These are phyloP conservation scores for Phyllachora maydis DNA, from an alignment of 2,329 filamentous ascomycete genomes.

Conservation along the genomic window DNA sequence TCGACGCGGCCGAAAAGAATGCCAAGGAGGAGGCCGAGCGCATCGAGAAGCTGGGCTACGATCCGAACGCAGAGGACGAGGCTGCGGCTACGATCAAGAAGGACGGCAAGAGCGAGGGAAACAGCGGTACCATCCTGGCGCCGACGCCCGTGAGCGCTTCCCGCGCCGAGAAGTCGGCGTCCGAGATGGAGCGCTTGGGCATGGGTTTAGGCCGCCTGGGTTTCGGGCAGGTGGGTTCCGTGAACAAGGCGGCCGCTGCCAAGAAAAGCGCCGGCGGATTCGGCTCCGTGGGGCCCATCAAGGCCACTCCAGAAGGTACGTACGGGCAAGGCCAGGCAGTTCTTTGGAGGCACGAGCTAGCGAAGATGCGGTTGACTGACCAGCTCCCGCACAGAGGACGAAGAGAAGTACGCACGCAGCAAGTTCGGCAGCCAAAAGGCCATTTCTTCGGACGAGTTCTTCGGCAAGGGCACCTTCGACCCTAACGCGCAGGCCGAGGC, in stretches of 20 bases:
- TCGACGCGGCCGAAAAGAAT: conserved; percentile 92
- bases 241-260: conserved; percentile 30
- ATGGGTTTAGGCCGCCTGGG: conserved; percentile 75
- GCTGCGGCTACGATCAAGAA: conserved; percentile 20
- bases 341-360: too few relatives aligned
- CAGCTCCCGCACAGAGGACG: conserved; percentile 41
- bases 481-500: conserved; percentile 64
- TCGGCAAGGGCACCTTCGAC: conserved; percentile 77
- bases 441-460: conserved; percentile 97
- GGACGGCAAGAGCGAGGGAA: conserved; percentile 21
- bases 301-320: conserved; percentile 47
- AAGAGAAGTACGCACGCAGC: conserved; percentile 61
- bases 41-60: conserved; percentile 87
- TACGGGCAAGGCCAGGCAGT: too few relatives aligned
- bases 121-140: conserved; percentile 38
- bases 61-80: conserved; percentile 65
- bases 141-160: conserved; percentile 57
- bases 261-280: conserved; percentile 66
- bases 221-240: conserved; percentile 64
- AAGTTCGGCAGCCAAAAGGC: conserved; percentile 90
- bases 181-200: conserved; percentile 72
- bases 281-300: conserved; percentile 62
- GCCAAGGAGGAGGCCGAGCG: conserved; percentile 94
- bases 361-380: too few relatives aligned
- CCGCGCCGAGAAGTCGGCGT: conserved; percentile 40